Percentiles rank a stretch among this genome's conserved stretches.
Evolutionary conservation across 2,329 filamentous ascomycete species (phyloP).

Genomic region (Verticillium alfalfae): DNA sequence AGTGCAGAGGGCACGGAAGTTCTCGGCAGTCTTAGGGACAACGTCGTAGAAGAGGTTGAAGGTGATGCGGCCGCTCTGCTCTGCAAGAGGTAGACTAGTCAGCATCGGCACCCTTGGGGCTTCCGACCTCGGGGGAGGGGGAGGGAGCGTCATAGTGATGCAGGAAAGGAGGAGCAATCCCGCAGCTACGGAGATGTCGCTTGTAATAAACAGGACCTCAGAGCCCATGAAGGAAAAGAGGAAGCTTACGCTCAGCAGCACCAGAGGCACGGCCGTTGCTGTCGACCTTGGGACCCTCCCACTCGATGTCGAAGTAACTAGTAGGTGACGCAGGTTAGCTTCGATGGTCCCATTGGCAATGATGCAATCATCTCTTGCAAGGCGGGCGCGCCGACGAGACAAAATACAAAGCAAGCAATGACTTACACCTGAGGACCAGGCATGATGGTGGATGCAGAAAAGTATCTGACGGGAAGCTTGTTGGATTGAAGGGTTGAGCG

Average conservation of each 20-base stretch:
- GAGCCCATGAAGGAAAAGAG: neutral
- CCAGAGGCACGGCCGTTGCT: constrained; percentile 45
- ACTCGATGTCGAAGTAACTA: constrained; percentile 68
- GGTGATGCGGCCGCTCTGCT: constrained; percentile 72
- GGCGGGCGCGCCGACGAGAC: neutral
- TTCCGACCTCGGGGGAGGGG: neutral
- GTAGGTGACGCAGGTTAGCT: constrained; percentile 10
- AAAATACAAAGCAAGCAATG: neutral
- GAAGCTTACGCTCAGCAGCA: constrained; percentile 52
- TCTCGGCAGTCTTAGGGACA: constrained; percentile 81
- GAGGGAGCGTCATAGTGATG: neutral
- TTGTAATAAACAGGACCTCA: neutral
- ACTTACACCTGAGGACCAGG: constrained; percentile 61
- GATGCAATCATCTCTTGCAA: neutral
- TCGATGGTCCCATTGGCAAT: constrained; percentile 6
- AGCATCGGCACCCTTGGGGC: neutral
- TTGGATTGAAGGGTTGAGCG: constrained; percentile 10
- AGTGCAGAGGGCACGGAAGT: constrained; percentile 83
- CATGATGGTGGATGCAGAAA: constrained; percentile 67
- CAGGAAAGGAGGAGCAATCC: neutral
- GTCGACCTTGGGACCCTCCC: constrained; percentile 68
- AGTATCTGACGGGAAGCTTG: constrained; percentile 31
- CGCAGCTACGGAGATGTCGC: neutral
- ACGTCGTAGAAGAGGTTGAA: constrained; percentile 83
- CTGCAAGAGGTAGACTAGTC: constrained; percentile 34